Conservation (phyloP, 352 stramenopile species). For the Pythium sukuiense region DNA sequence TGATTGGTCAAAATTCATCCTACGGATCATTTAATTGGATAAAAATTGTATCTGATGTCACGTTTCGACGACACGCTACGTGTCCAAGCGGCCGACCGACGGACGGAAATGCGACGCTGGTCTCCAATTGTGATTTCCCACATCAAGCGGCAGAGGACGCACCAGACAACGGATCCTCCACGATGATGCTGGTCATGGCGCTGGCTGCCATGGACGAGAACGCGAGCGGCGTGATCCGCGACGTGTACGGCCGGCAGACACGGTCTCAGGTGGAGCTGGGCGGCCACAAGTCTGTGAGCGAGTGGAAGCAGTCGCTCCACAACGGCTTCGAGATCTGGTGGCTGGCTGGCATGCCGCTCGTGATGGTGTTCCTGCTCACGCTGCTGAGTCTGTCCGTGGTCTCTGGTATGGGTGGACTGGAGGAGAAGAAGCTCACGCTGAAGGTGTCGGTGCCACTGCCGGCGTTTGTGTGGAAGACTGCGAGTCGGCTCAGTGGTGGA, state of each 20-base stretch:
- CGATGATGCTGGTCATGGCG: constrained; percentile 26
- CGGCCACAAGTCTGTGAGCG: constrained; percentile 26
- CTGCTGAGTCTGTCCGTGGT: constrained; percentile 74
- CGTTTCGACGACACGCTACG: constrained; percentile 5
- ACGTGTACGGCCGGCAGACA: constrained; percentile 57
- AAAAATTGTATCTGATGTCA: neutral
- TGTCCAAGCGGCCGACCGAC: constrained; percentile 5
- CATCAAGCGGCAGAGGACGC: constrained; percentile 1
- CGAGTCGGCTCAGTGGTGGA: constrained; percentile 3
- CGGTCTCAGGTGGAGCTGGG: constrained; percentile 45
- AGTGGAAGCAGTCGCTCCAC: constrained; percentile 57
- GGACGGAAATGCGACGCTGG: constrained; percentile 4
- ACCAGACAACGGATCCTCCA: neutral
- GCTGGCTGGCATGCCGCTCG: constrained; percentile 78
- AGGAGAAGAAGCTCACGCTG: constrained; percentile 41
- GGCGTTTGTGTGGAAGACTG: constrained; percentile 8
- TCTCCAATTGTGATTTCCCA: constrained; percentile 3
- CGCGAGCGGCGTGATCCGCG: constrained; percentile 54
- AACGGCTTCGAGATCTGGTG: constrained; percentile 88
- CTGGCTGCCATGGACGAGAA: constrained; percentile 66
- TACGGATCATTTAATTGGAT: neutral
- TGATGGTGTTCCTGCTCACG: constrained; percentile 69
- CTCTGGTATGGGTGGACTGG: constrained; percentile 49
- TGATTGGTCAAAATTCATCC: neutral
- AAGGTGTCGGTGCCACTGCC: constrained; percentile 27